Conservation (phyloP, 2,329 filamentous ascomycete species). For the Coniochaeta prunicola region DNA sequence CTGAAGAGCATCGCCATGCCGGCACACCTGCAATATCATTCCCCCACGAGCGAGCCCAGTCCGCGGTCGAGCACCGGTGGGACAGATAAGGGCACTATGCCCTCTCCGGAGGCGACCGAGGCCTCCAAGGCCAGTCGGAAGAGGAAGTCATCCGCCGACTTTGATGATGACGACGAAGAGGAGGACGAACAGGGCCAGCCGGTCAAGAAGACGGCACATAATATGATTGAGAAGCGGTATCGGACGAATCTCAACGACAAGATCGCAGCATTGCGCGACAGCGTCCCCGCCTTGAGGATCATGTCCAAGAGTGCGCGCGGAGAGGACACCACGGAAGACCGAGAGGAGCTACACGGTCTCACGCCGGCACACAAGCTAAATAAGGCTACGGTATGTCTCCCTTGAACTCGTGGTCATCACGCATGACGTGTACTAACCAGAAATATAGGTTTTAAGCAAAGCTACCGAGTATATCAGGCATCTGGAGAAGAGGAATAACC, state of each 20-base stretch:
- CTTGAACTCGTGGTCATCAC: not conserved
- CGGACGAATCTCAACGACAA: conserved; percentile 96
- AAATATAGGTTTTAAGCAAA: conserved; percentile 66
- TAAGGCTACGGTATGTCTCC: conserved; percentile 69
- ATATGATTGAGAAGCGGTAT: conserved; percentile 97
- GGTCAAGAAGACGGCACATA: conserved; percentile 89
- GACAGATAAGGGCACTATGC: conserved; percentile 35
- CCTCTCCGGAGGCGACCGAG: conserved; percentile 50
- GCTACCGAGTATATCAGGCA: conserved; percentile 95
- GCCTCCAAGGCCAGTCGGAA: conserved; percentile 48
- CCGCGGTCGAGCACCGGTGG: conserved; percentile 45
- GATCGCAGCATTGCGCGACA: conserved; percentile 85
- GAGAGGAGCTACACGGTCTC: conserved; percentile 73
- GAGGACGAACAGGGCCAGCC: conserved; percentile 48
- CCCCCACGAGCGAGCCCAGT: conserved; percentile 50
- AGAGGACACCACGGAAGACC: conserved; percentile 64
- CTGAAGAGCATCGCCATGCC: conserved; percentile 60
- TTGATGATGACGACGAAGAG: conserved; percentile 54
- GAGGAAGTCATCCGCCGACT: conserved; percentile 61
- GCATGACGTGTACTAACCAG: conserved; percentile 10
- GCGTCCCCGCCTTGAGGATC: conserved; percentile 81
- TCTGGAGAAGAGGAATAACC: conserved; percentile 82
- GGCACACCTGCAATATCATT: conserved; percentile 52
- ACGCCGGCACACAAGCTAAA: conserved; percentile 90
- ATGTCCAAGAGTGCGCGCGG: conserved; percentile 67